Conservation (phyloP, 2,329 filamentous ascomycete genomes). For the Mycocentrospora acerina region DNA sequence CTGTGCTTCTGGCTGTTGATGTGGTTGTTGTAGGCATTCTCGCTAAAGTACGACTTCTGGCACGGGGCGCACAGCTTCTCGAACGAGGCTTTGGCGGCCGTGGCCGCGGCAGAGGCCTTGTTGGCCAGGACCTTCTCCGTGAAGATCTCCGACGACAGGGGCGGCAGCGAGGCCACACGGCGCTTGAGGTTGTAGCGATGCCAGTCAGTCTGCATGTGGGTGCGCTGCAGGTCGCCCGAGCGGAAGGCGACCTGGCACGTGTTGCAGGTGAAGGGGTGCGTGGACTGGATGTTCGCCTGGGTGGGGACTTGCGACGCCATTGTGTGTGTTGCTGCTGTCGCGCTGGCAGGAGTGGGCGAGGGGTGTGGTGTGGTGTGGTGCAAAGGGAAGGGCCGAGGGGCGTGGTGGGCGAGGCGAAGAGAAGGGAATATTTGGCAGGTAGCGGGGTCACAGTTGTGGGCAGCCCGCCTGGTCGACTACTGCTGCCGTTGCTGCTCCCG, state of each 20-base stretch:
- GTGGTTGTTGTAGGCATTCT: conserved; percentile 94
- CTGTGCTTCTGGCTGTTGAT: conserved; percentile 88
- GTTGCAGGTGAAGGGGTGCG: conserved; percentile 95
- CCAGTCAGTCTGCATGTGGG: conserved; percentile 98
- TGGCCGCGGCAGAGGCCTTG: conserved; percentile 78
- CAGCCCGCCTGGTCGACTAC: too few relatives aligned
- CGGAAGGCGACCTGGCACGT: conserved; percentile 97
- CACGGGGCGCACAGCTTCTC: conserved; percentile 81
- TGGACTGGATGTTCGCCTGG: conserved; percentile 39
- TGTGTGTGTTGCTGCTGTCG: conserved; percentile 10
- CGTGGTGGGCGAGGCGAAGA: conserved; percentile 6
- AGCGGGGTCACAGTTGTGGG: conserved; percentile 26
- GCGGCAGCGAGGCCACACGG: conserved; percentile 83
- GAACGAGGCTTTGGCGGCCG: conserved; percentile 84
- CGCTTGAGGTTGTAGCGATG: conserved; percentile 98
- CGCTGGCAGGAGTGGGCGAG: conserved; percentile 1
- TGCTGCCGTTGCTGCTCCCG: too few relatives aligned
- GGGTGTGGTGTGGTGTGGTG: conserved; percentile 1
- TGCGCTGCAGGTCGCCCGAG: conserved; percentile 87
- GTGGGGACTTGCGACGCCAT: conserved; percentile 40
- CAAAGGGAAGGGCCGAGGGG: conserved; percentile 8
- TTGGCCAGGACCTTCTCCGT: conserved; percentile 94
- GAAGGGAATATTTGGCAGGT: conserved; percentile 23
- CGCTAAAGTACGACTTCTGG: conserved; percentile 91
- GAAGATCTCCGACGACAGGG: conserved; percentile 88